These are phyloP conservation scores for Penicillium sp. DNA, from an alignment of 2,329 filamentous ascomycete species.

Conservation along the genomic window DNA sequence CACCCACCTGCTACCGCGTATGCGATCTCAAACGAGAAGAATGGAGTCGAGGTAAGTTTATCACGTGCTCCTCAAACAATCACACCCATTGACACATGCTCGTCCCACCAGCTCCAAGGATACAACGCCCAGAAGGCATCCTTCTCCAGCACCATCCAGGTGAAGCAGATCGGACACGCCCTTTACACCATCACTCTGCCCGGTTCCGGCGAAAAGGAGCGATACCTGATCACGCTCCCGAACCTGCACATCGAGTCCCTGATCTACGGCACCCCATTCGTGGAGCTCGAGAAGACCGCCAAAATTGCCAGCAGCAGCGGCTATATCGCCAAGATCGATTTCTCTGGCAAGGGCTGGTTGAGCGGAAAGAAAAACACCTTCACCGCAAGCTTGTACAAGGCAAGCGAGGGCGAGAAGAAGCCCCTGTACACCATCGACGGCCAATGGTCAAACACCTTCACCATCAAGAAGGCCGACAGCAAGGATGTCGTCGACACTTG, in stretches of 20 bases:
- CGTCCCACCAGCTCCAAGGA: conserved; percentile 56
- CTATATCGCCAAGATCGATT: conserved; percentile 86
- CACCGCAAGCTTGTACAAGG: conserved; percentile 70
- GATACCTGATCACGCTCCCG: conserved; percentile 88
- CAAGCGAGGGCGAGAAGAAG: conserved; percentile 64
- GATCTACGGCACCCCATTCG: conserved; percentile 71
- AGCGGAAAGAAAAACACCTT: conserved; percentile 95
- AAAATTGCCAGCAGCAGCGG: conserved; percentile 85
- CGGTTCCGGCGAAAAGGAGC: conserved; percentile 61
- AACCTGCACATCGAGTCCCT: conserved; percentile 91
- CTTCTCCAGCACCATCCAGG: conserved; percentile 88
- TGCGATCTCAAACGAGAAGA: conserved; percentile 80
- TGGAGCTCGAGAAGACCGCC: conserved; percentile 82
- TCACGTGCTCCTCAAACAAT: not conserved
- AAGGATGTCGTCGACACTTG: conserved; percentile 57
- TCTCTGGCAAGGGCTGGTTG: conserved; percentile 90
- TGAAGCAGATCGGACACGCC: conserved; percentile 92
- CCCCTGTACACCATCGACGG: conserved; percentile 77
- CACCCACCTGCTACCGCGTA: conserved; percentile 96
- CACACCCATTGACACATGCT: not conserved
- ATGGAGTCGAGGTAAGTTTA: conserved; percentile 63
- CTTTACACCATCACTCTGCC: conserved; percentile 65
- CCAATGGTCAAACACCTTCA: conserved; percentile 84
- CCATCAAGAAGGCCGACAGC: conserved; percentile 67
- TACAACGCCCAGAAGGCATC: conserved; percentile 97